Evolutionary conservation across 2,329 filamentous ascomycete genomes (phyloP).

Genomic region (Pestalotiopsis sp.): DNA sequence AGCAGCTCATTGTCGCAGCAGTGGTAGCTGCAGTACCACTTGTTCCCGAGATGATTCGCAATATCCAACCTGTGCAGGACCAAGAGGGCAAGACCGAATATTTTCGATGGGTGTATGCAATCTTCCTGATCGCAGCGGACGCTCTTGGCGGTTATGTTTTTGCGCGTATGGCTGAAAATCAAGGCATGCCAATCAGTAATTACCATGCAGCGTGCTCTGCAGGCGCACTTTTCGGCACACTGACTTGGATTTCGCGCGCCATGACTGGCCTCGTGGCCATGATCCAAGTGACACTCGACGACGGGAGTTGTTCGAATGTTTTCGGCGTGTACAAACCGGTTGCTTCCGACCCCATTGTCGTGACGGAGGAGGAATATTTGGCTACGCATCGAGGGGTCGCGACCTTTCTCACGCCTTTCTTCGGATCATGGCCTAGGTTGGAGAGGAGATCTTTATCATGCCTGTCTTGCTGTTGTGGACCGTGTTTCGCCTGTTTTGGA

Average conservation of each 20-base stretch:
- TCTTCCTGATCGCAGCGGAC: conserved; percentile 1
- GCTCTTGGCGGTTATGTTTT: conserved; percentile 11
- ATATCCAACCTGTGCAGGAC: not conserved
- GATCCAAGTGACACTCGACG: not conserved
- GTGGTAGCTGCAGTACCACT: conserved; percentile 11
- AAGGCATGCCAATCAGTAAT: conserved; percentile 11
- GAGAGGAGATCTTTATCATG: not conserved
- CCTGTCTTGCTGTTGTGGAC: conserved; percentile 1
- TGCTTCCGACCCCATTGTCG: not conserved
- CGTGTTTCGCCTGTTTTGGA: not conserved
- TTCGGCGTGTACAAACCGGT: conserved; percentile 3
- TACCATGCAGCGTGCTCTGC: conserved; percentile 8
- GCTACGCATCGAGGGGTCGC: not conserved
- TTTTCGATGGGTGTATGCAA: conserved; percentile 7
- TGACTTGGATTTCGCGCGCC: conserved; percentile 7
- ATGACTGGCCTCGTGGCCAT: conserved; percentile 6
- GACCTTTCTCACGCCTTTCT: not conserved
- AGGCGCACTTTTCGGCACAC: conserved; percentile 6
- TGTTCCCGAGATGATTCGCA: conserved; percentile 8
- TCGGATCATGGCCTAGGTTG: not conserved
- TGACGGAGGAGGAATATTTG: conserved; percentile 3
- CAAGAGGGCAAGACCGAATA: conserved; percentile 2
- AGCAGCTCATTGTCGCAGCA: not conserved
- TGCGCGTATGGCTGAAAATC: conserved; percentile 11
- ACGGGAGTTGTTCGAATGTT: conserved; percentile 6